phyloP scores from a whole-genome alignment of 2,329 filamentous ascomycete genomes.

The Pseudogymnoascus sp. region DNA sequence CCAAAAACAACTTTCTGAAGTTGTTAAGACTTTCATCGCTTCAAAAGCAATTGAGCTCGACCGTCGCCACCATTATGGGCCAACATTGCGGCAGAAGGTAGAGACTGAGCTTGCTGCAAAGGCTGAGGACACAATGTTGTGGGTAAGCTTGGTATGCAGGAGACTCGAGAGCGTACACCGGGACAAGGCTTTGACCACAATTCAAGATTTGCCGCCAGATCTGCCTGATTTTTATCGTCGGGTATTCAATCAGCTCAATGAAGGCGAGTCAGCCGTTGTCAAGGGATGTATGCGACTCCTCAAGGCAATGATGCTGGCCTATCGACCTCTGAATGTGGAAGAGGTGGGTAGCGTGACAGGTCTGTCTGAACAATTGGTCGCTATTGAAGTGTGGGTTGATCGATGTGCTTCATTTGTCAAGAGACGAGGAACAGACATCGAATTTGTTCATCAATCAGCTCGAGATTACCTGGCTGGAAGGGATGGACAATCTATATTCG shows the following conservation, averaged over 20 bases:
- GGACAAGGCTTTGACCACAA: slow-evolving; percentile 14
- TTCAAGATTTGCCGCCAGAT: slow-evolving; percentile 20
- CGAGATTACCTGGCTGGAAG: slow-evolving; percentile 23
- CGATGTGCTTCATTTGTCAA: slow-evolving; percentile 24
- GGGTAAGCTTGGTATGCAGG: slow-evolving; percentile 27
- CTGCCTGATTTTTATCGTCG: slow-evolving; percentile 22
- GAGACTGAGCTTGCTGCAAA: slow-evolving; percentile 12
- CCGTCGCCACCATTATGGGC: slow-evolving; percentile 15
- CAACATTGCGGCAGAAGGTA: slow-evolving; percentile 12
- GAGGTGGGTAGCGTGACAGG: slow-evolving; percentile 22
- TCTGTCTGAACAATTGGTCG: slow-evolving; percentile 12
- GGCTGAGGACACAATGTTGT: slow-evolving; percentile 24
- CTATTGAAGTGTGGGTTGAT: slow-evolving; percentile 15
- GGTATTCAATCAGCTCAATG: slow-evolving; percentile 18
- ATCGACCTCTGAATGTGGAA: slow-evolving; percentile 21
- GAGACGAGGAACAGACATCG: slow-evolving; percentile 18
- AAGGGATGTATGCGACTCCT: slow-evolving; percentile 21
- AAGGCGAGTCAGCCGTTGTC: slow-evolving; percentile 14
- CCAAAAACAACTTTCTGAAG: slow-evolving; percentile 16
- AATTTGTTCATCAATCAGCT: slow-evolving; percentile 27
- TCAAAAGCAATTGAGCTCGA: slow-evolving; percentile 19
- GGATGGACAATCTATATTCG: slow-evolving; percentile 17
- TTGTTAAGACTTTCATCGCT: slow-evolving; percentile 20
- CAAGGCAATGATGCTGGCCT: slow-evolving; percentile 22
- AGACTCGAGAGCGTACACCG: slow-evolving; percentile 16